These are phyloP conservation scores for Porphyrellus cyaneotinctus DNA, from an alignment of 768 basidiomycete species.

Conservation along the genomic window DNA sequence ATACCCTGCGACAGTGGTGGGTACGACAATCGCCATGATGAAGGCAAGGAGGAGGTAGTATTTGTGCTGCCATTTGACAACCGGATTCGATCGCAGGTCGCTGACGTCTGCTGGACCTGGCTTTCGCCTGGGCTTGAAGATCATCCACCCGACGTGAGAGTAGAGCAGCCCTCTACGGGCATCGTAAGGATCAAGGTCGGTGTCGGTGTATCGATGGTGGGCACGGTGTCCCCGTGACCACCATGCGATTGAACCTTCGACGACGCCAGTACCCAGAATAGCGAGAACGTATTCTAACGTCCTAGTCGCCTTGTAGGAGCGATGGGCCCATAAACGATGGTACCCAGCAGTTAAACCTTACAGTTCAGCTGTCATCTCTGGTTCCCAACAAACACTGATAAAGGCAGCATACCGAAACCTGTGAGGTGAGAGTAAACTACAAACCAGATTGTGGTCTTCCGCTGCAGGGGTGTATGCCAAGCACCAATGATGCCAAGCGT, in stretches of 20 bases:
- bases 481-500: slow-evolving; percentile 1
- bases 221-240: slow-evolving; percentile 95
- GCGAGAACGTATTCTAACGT: slow-evolving; percentile 83
- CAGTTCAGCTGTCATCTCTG: background rate
- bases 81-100: slow-evolving; percentile 70
- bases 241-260: slow-evolving; percentile 95
- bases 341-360: slow-evolving; percentile 86
- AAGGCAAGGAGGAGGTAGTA: slow-evolving; percentile 67
- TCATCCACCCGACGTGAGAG: slow-evolving; percentile 87
- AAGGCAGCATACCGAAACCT: slow-evolving; percentile 58
- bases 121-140: slow-evolving; percentile 79
- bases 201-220: slow-evolving; percentile 93
- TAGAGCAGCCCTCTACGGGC: slow-evolving; percentile 81
- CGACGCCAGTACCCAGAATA: slow-evolving; percentile 79
- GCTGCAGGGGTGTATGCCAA: slow-evolving; percentile 1
- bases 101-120: slow-evolving; percentile 84
- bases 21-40: slow-evolving; percentile 61
- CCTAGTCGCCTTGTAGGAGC: slow-evolving; percentile 83
- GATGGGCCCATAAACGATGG: slow-evolving; percentile 92
- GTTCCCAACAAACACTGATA: background rate
- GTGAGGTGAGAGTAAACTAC: slow-evolving; percentile 55
- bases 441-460: slow-evolving; percentile 1
- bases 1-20: slow-evolving; percentile 40
- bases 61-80: slow-evolving; percentile 82
- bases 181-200: slow-evolving; percentile 89